Conservation (phyloP, 2,329 filamentous ascomycete species). For the Penicillium sp. region DNA sequence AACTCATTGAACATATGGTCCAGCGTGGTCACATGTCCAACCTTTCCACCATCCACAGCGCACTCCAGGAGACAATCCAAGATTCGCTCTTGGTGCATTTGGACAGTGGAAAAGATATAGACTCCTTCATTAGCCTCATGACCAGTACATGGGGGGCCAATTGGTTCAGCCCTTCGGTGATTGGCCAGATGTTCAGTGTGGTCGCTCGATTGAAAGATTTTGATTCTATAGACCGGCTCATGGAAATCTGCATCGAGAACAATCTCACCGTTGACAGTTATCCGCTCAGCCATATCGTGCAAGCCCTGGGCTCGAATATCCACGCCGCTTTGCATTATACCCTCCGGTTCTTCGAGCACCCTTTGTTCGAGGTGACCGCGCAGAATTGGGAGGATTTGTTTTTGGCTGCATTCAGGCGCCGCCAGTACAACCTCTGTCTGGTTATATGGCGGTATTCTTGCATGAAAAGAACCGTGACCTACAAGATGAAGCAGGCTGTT, state of each 20-base stretch:
- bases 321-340: slow-evolving; percentile 25
- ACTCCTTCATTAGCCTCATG: slow-evolving; percentile 40
- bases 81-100: slow-evolving; percentile 35
- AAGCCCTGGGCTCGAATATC: slow-evolving; percentile 25
- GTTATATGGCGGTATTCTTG: slow-evolving; percentile 52
- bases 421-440: slow-evolving; percentile 43
- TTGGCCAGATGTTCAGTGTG: slow-evolving; percentile 40
- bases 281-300: slow-evolving; percentile 31
- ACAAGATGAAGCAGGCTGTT: slow-evolving; percentile 35
- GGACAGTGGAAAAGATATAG: slow-evolving; percentile 31
- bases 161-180: slow-evolving; percentile 38
- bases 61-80: slow-evolving; percentile 32
- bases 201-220: slow-evolving; percentile 27
- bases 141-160: slow-evolving; percentile 33
- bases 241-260: slow-evolving; percentile 32
- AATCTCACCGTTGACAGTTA: slow-evolving; percentile 27
- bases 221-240: slow-evolving; percentile 28
- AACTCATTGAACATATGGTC: slow-evolving; percentile 33
- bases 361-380: slow-evolving; percentile 17
- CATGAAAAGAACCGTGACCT: slow-evolving; percentile 33
- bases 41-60: slow-evolving; percentile 22
- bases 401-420: slow-evolving; percentile 38
- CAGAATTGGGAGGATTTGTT: slow-evolving; percentile 42
- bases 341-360: slow-evolving; percentile 21
- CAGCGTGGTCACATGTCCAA: slow-evolving; percentile 32